Evolutionary conservation across 257 asterid genomes (phyloP).

Genomic region (Nyctanthes arbortristis): DNA sequence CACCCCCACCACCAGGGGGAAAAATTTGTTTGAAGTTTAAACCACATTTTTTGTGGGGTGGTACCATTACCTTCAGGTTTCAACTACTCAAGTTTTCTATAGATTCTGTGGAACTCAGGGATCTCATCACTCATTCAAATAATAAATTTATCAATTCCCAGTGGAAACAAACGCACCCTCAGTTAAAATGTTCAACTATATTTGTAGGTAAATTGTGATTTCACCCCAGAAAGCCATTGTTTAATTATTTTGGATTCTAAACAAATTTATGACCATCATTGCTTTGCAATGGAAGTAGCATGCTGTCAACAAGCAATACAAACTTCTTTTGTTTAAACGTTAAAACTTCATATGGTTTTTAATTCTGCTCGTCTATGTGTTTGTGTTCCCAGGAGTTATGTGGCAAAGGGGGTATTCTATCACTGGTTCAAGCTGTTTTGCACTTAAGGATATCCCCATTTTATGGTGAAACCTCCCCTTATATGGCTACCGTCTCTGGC

Average conservation of each 20-base stretch:
- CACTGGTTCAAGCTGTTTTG: constrained; percentile 73
- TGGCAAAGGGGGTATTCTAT: constrained; percentile 82
- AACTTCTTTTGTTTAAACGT: background rate
- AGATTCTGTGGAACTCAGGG: no score
- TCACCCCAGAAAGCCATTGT: no score
- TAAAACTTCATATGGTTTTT: constrained; percentile 4
- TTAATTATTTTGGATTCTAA: background rate
- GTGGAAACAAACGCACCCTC: no score
- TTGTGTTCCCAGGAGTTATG: constrained; percentile 68
- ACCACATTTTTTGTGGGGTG: no score
- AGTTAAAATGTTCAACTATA: no score
- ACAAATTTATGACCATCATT: background rate
- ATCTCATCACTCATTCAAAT: no score
- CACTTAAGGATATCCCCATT: constrained; percentile 52
- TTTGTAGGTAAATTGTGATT: no score
- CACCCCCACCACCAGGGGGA: no score
- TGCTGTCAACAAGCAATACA: background rate
- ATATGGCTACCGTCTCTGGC: constrained; percentile 69
- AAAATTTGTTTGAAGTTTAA: constrained; percentile 21
- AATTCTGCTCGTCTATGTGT: constrained; percentile 27
- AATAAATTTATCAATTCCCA: no score
- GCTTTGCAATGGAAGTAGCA: background rate
- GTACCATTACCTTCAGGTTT: no score
- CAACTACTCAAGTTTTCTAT: no score
- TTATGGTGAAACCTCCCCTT: constrained; percentile 36